Conservation (phyloP, 2,329 filamentous ascomycete species). For the Xylaria sp. region DNA sequence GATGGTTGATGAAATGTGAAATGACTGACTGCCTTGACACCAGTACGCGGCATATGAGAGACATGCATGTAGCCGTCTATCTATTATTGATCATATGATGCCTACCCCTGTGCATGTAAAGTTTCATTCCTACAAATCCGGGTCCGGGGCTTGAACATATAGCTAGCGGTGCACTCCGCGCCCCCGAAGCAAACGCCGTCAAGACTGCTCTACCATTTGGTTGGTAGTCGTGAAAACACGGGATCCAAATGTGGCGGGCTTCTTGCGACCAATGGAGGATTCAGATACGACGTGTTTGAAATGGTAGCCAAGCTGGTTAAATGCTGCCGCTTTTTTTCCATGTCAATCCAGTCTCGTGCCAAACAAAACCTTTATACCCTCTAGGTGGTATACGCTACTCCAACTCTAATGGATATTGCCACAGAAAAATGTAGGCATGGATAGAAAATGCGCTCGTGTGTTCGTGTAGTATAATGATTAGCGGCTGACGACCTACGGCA, state of each 20-base stretch:
- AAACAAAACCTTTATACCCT: neutral
- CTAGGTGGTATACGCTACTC: conserved; percentile 6
- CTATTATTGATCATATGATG: conserved; percentile 13
- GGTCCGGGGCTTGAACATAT: neutral
- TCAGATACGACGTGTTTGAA: neutral
- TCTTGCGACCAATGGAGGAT: neutral
- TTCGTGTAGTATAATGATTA: neutral
- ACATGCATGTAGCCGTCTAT: neutral
- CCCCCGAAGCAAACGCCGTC: neutral
- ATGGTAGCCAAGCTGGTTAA: conserved; percentile 21
- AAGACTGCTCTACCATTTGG: neutral
- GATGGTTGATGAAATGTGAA: neutral
- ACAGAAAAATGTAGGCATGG: conserved; percentile 14
- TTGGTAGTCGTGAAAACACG: neutral
- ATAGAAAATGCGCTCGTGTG: neutral
- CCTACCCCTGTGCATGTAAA: neutral
- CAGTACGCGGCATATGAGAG: neutral
- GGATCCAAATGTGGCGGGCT: neutral
- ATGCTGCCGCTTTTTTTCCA: conserved; percentile 17
- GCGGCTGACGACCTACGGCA: neutral
- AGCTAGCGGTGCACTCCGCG: neutral
- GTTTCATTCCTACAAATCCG: neutral
- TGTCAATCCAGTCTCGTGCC: neutral
- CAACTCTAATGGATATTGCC: neutral
- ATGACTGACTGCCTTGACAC: neutral